Conservation (phyloP, 345 rosid genomes). For the Euphorbia lathyris region DNA sequence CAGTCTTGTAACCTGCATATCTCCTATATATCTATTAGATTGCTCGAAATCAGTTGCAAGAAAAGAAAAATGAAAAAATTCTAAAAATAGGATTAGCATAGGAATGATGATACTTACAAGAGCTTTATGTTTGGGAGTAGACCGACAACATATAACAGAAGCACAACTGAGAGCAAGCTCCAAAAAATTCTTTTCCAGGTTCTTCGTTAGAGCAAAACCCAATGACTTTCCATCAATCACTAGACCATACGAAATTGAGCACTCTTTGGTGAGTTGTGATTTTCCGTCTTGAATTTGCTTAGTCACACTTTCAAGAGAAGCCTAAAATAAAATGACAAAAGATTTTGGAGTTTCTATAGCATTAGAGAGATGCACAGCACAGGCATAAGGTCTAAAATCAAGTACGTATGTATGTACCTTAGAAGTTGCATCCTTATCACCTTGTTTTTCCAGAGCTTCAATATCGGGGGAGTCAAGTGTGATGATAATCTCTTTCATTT, state of each 20-base stretch:
- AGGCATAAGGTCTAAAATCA: slow-evolving; percentile 7
- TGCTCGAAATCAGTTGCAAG: slow-evolving; percentile 23
- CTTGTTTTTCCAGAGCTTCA: slow-evolving; percentile 54
- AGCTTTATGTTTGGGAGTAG: slow-evolving; percentile 95
- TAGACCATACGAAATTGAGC: slow-evolving; percentile 44
- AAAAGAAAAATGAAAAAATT: neutral
- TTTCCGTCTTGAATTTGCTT: slow-evolving; percentile 47
- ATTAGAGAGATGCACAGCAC: neutral
- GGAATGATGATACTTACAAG: slow-evolving; percentile 53
- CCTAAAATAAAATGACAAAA: slow-evolving; percentile 42
- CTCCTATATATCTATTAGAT: slow-evolving; percentile 44
- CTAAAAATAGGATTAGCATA: neutral
- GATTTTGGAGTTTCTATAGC: slow-evolving; percentile 18
- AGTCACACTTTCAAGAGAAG: slow-evolving; percentile 46
- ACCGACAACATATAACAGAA: slow-evolving; percentile 84
- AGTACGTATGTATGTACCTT: slow-evolving; percentile 63
- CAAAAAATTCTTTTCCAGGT: slow-evolving; percentile 49
- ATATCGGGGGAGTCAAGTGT: slow-evolving; percentile 65
- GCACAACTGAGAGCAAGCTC: slow-evolving; percentile 59
- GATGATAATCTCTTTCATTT: slow-evolving; percentile 59
- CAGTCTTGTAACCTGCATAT: slow-evolving; percentile 78
- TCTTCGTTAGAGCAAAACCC: slow-evolving; percentile 49
- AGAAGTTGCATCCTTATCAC: slow-evolving; percentile 45
- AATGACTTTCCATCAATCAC: slow-evolving; percentile 85
- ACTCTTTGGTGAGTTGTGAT: slow-evolving; percentile 33